Evolutionary conservation across 2,329 filamentous ascomycete genomes (phyloP), one percentile per base, ranked within the genome.

Genomic region (Aureobasidium sp.): DNA sequence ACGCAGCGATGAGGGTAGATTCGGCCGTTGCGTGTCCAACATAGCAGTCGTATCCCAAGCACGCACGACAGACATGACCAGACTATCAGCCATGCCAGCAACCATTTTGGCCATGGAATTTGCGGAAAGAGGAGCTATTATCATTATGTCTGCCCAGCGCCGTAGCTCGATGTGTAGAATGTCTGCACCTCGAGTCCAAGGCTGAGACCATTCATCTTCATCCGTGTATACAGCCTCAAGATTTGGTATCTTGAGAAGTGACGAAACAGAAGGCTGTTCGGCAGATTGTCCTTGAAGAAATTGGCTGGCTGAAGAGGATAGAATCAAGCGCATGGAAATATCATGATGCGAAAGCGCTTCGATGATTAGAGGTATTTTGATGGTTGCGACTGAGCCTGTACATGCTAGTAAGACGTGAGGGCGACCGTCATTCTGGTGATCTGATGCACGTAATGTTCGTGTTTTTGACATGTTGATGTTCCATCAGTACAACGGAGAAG

Each of bases 141-240:
- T 81, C 69, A 96, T 79, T 2, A 95, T 70, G 72, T 96, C 83
- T 0, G 91, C 90, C 92, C 89, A 89, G 65, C 88, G 81, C 34
- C 92, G 81, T 61, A 97, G 77, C 73, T 96, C 90, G 68, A 99
- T 97, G 71, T 99, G 94, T 62, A 97, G 76, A 51, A 99, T 96
- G 3, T 81, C 80, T n/a, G 84, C 84, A 3, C 88, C 90, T 2
- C 92, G 82, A 26, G 81, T 83, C 93, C 93, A 97, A 0, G 89
- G 85, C 47, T 80, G 78, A 13, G 79, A 78, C 92, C 92, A 97
- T 74, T 97, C 94, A 66, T 92, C 89, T n/a, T 84, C 83, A 71
- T 97, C 91, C 9, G 82, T 79, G 74, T 96, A 92, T 52, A 97
- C 81, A 24, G 81, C 89, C 47, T 95, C 91, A 7, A 97, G 89